Conservation (phyloP, 495 filamentous ascomycete species). For the Parathielavia hyrcaniae region DNA sequence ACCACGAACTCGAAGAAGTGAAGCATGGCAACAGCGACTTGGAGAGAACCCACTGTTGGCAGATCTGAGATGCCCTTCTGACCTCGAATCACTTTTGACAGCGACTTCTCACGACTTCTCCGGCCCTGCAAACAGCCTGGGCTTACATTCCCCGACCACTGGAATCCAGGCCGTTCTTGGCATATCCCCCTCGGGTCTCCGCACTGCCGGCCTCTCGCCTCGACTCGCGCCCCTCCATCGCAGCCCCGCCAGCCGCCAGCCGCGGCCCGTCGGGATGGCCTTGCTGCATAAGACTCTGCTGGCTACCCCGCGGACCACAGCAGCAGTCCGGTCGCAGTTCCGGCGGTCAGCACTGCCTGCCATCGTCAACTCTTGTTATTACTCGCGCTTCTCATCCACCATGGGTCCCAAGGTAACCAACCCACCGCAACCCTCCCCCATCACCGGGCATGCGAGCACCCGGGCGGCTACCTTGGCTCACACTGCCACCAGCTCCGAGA, state of each 20-base stretch:
- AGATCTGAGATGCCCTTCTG: no score
- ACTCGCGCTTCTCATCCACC: conserved; percentile 38
- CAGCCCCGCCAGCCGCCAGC: not conserved
- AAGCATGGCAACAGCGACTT: not conserved
- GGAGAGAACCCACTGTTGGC: no score
- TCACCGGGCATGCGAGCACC: not conserved
- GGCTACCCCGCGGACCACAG: conserved; percentile 27
- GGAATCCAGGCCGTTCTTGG: conserved; percentile 1
- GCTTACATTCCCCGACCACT: not conserved
- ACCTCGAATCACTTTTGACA: not conserved
- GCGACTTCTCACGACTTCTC: no score
- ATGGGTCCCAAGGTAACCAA: conserved; percentile 39
- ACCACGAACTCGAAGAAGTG: not conserved
- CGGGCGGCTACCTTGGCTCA: not conserved
- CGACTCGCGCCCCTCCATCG: no score
- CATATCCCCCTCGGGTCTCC: conserved; percentile 4
- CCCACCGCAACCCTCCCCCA: not conserved
- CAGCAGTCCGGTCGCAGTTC: conserved; percentile 31
- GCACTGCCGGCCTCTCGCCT: conserved; percentile 3
- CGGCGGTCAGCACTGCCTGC: conserved; percentile 34
- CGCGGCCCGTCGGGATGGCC: conserved; percentile 19
- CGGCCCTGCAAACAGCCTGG: not conserved
- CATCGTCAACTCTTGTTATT: conserved; percentile 12
- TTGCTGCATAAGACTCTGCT: conserved; percentile 35
- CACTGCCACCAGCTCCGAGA: conserved; percentile 62